Evolutionary conservation across 306 rosid genomes (phyloP).

Genomic region (Acacia acuminata): DNA sequence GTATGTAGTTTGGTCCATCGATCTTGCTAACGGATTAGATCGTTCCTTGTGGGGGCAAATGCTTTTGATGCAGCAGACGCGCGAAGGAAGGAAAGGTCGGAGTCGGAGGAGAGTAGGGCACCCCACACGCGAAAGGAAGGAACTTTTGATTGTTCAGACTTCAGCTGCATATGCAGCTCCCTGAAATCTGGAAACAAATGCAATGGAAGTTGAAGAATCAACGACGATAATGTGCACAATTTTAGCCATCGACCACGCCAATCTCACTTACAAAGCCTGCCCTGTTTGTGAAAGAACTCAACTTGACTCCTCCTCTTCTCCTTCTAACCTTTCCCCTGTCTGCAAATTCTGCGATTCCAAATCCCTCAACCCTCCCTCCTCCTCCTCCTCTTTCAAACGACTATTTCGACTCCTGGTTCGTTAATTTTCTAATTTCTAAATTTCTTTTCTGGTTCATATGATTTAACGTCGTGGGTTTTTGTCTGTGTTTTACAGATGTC

Average conservation of each 20-base stretch:
- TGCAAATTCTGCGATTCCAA: conserved; percentile 59
- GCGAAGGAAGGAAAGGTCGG: neutral
- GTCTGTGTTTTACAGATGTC: conserved; percentile 54
- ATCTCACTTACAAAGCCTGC: conserved; percentile 62
- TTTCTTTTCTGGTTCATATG: neutral
- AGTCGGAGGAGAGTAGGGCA: neutral
- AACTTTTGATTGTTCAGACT: neutral
- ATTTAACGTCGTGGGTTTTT: neutral
- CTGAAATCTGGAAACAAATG: neutral
- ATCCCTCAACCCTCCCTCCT: conserved; percentile 33
- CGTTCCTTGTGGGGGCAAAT: neutral
- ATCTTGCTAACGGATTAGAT: neutral
- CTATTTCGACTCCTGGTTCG: conserved; percentile 62
- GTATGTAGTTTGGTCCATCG: neutral
- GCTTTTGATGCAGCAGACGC: neutral
- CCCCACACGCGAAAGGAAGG: neutral
- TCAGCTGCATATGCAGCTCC: neutral
- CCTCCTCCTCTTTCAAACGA: conserved; percentile 51
- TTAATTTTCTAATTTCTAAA: conserved; percentile 9
- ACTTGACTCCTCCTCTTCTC: conserved; percentile 28
- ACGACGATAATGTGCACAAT: conserved; percentile 46
- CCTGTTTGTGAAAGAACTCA: conserved; percentile 63
- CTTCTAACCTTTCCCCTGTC: conserved; percentile 12
- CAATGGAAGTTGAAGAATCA: conserved; percentile 27
- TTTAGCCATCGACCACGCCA: conserved; percentile 50